A percentile compares a stretch with the other conserved stretches of the same genome.
Conservation (phyloP, 768 basidiomycete genomes). For the Fomitopsis serialis region DNA sequence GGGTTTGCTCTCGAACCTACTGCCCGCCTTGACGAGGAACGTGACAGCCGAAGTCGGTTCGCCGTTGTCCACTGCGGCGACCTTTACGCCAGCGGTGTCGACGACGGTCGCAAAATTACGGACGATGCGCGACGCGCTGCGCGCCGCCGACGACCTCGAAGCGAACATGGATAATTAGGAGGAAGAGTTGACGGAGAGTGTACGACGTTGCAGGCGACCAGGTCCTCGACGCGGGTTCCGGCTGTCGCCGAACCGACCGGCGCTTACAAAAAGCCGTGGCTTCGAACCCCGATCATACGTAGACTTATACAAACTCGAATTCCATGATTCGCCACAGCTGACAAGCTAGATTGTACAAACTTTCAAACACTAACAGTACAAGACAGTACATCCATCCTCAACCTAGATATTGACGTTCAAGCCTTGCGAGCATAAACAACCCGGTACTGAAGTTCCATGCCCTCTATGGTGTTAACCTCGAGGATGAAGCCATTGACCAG, state of each 20-base stretch:
- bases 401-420: neutral
- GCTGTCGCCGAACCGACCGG: constrained; percentile 9
- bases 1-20: constrained; percentile 80
- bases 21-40: constrained; percentile 88
- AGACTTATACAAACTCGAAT: too few relatives aligned
- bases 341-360: too few relatives aligned
- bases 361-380: neutral
- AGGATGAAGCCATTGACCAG: constrained; percentile 37
- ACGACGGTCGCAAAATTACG: constrained; percentile 81
- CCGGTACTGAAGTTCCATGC: constrained; percentile 44
- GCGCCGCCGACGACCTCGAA: constrained; percentile 53
- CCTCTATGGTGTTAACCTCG: constrained; percentile 42
- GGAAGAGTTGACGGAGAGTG: constrained; percentile 8
- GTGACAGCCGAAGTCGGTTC: constrained; percentile 85
- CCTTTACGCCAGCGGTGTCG: constrained; percentile 76
- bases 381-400: too few relatives aligned
- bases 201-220: constrained; percentile 8
- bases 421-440: constrained; percentile 40
- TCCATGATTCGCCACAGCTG: too few relatives aligned
- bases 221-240: constrained; percentile 9
- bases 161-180: constrained; percentile 50
- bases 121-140: constrained; percentile 50
- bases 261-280: neutral
- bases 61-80: constrained; percentile 78
- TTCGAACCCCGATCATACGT: neutral